phyloP scores from a whole-genome alignment of 2,329 filamentous ascomycete species.

The Pseudogymnoascus sp. region DNA sequence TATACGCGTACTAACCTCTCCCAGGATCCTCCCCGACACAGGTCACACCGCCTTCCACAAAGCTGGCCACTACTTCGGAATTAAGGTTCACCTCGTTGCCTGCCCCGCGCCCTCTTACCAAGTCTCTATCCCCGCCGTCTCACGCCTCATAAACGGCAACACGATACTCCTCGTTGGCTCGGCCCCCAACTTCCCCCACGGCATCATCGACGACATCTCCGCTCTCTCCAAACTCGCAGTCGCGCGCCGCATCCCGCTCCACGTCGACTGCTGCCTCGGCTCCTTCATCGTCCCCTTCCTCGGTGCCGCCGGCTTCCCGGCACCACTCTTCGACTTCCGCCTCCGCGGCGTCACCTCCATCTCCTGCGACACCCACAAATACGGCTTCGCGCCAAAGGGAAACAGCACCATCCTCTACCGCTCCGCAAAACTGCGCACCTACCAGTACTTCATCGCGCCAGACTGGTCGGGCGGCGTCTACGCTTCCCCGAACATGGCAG shows the following conservation, averaged over 20 bases:
- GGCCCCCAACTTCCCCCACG: slow-evolving; percentile 95
- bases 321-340: slow-evolving; percentile 84
- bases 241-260: slow-evolving; percentile 72
- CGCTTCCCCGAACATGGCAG: slow-evolving; percentile 83
- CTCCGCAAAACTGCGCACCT: slow-evolving; percentile 63
- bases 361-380: slow-evolving; percentile 96
- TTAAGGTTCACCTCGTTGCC: slow-evolving; percentile 81
- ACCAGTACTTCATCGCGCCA: slow-evolving; percentile 94
- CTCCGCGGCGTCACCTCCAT: slow-evolving; percentile 92
- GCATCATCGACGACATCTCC: slow-evolving; percentile 92
- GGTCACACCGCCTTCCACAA: slow-evolving; percentile 96
- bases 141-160: slow-evolving; percentile 85
- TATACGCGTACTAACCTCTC: slow-evolving; percentile 17
- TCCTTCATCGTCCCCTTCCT: slow-evolving; percentile 93
- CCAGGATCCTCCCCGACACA: slow-evolving; percentile 84
- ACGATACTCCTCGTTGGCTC: slow-evolving; percentile 89
- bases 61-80: slow-evolving; percentile 90
- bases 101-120: slow-evolving; percentile 82
- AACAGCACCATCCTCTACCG: slow-evolving; percentile 93
- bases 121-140: slow-evolving; percentile 69
- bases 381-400: slow-evolving; percentile 96
- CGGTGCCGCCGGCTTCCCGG: slow-evolving; percentile 85
- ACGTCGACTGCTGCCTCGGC: slow-evolving; percentile 95
- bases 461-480: slow-evolving; percentile 97
- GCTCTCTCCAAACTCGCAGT: slow-evolving; percentile 74